These are phyloP conservation scores for Clitopilus passeckerianus DNA, from an alignment of 768 basidiomycete species.

Conservation along the genomic window DNA sequence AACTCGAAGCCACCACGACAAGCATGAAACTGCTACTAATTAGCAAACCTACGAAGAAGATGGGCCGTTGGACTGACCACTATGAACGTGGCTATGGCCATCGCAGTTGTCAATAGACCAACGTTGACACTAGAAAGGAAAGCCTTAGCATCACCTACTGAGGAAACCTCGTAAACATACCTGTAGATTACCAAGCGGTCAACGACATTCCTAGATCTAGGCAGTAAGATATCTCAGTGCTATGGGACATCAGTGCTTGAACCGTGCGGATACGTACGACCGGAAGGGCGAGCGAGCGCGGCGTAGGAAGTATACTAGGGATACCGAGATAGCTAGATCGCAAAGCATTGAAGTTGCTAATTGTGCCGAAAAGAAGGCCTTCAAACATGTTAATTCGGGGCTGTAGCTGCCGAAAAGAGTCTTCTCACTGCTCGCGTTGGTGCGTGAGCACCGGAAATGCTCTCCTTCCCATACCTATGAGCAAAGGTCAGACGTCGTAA, in stretches of 20 bases:
- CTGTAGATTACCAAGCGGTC: not conserved
- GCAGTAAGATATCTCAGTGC: not conserved
- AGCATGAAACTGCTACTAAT: not conserved
- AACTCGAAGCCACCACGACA: not conserved
- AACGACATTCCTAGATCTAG: not conserved
- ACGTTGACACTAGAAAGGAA: not conserved
- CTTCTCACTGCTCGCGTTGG: not conserved
- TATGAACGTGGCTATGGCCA: not conserved
- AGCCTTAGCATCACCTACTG: not conserved
- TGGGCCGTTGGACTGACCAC: not conserved
- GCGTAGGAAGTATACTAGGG: not conserved
- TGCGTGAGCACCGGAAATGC: not conserved
- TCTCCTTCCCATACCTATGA: not conserved
- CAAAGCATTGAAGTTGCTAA: not conserved
- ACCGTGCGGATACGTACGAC: not conserved
- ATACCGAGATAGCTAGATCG: not conserved
- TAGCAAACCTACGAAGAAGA: not conserved
- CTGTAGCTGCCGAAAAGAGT: not conserved
- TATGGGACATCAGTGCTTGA: not conserved
- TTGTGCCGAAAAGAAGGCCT: not conserved
- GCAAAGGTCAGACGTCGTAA: not conserved
- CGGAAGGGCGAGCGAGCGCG: not conserved
- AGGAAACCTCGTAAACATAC: not conserved
- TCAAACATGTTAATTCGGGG: not conserved
- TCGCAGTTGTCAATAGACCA: not conserved